phyloP scores from a whole-genome alignment of 2,329 filamentous ascomycete species.

The Penicillium sp. region DNA sequence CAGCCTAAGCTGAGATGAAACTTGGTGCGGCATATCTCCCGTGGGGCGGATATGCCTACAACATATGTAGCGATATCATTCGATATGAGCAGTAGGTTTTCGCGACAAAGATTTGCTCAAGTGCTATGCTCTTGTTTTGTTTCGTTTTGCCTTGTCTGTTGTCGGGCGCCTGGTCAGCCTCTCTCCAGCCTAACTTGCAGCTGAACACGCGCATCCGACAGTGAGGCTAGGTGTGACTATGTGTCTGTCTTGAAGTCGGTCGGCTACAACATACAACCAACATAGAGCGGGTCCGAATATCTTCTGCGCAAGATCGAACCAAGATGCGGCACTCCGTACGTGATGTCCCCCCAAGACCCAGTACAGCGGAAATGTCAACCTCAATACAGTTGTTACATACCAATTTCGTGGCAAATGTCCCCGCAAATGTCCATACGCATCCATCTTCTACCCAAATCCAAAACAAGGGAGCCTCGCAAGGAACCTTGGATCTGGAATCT shows the following conservation, averaged over 20 bases:
- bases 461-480: background rate
- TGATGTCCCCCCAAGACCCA: too few species aligned
- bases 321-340: background rate
- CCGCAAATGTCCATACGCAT: background rate
- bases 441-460: background rate
- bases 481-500: background rate
- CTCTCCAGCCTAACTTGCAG: background rate
- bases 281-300: background rate
- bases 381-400: too few species aligned
- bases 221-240: background rate
- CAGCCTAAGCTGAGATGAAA: background rate
- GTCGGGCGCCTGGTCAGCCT: background rate
- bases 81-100: background rate
- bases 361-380: too few species aligned
- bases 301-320: background rate
- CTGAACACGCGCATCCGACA: background rate
- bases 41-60: background rate
- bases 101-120: background rate
- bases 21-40: background rate
- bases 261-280: background rate
- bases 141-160: background rate
- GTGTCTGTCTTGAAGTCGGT: background rate
- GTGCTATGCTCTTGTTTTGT: background rate
- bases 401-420: too few species aligned
- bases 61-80: background rate